Evolutionary conservation across 2,329 filamentous ascomycete species (phyloP).

Genomic region (Trichoderma guizhouense): DNA sequence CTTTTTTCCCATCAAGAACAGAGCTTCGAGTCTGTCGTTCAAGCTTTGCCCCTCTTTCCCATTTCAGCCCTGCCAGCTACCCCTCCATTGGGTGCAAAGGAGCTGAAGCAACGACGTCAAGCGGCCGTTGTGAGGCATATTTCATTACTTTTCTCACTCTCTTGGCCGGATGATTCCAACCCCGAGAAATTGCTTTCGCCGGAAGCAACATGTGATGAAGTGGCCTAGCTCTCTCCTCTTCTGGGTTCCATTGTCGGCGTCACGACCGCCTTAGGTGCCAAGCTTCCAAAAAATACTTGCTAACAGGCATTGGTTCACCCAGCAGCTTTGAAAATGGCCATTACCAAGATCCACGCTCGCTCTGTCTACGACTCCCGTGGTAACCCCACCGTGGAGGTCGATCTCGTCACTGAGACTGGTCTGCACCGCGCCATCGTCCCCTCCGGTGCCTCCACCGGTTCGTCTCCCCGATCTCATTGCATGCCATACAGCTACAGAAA

Average conservation of each 20-base stretch:
- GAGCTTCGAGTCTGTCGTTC: background rate
- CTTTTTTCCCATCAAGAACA: background rate
- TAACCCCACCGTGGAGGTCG: constrained; percentile 98
- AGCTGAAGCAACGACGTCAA: constrained; percentile 5
- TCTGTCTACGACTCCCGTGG: constrained; percentile 97
- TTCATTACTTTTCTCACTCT: background rate
- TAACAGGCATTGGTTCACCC: background rate
- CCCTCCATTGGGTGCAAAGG: constrained; percentile 19
- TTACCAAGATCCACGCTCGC: constrained; percentile 86
- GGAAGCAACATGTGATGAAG: background rate
- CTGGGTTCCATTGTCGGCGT: background rate
- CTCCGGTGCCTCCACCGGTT: constrained; percentile 92
- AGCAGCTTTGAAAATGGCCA: constrained; percentile 66
- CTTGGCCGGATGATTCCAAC: background rate
- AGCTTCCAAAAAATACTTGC: background rate
- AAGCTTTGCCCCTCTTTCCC: constrained; percentile 18
- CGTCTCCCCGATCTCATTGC: constrained; percentile 36
- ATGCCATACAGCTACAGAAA: constrained; percentile 21
- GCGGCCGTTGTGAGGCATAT: constrained; percentile 25
- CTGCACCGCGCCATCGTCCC: constrained; percentile 97
- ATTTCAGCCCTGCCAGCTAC: constrained; percentile 16
- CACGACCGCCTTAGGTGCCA: background rate
- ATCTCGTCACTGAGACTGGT: constrained; percentile 92
- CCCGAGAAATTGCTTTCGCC: too few species aligned
- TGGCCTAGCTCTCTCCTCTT: background rate